These are phyloP conservation scores for Phytophthora kernoviae DNA, from an alignment of 352 stramenopile genomes.

Conservation along the genomic window DNA sequence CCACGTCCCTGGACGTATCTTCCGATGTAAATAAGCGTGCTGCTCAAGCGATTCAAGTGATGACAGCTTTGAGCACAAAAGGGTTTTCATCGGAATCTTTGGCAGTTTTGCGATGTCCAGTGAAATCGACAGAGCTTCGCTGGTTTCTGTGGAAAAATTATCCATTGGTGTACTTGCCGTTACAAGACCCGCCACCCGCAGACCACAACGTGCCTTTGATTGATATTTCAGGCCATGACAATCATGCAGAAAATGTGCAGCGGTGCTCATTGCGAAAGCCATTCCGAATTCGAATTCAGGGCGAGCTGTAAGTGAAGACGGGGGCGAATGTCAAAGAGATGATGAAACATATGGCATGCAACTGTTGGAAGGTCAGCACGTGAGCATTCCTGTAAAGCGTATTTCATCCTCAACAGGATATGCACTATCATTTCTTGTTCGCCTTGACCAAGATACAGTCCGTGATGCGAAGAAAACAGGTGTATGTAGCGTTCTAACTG, in stretches of 20 bases:
- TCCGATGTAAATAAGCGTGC: conserved; percentile 50
- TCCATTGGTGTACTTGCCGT: conserved; percentile 57
- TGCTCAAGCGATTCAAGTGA: conserved; percentile 50
- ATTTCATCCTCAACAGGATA: background rate
- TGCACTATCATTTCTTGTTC: conserved; percentile 55
- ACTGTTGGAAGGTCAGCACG: conserved; percentile 31
- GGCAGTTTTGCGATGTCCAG: conserved; percentile 44
- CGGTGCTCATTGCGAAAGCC: conserved; percentile 56
- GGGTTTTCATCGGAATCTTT: conserved; percentile 44
- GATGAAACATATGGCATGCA: conserved; percentile 43
- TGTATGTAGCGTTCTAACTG: conserved; percentile 16
- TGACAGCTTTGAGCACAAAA: conserved; percentile 40
- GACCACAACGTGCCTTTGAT: conserved; percentile 27
- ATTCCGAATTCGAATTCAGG: conserved; percentile 45
- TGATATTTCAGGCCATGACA: conserved; percentile 56
- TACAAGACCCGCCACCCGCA: conserved; percentile 53
- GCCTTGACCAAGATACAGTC: conserved; percentile 30
- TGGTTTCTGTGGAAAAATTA: conserved; percentile 45
- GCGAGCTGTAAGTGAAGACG: background rate
- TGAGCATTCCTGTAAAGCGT: conserved; percentile 16
- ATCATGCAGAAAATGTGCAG: conserved; percentile 38
- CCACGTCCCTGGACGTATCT: background rate
- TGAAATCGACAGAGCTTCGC: conserved; percentile 30
- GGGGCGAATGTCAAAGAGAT: conserved; percentile 6
- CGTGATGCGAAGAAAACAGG: background rate